Evolutionary conservation across 257 asterid species (phyloP).

Genomic region (Paulownia fortunei): DNA sequence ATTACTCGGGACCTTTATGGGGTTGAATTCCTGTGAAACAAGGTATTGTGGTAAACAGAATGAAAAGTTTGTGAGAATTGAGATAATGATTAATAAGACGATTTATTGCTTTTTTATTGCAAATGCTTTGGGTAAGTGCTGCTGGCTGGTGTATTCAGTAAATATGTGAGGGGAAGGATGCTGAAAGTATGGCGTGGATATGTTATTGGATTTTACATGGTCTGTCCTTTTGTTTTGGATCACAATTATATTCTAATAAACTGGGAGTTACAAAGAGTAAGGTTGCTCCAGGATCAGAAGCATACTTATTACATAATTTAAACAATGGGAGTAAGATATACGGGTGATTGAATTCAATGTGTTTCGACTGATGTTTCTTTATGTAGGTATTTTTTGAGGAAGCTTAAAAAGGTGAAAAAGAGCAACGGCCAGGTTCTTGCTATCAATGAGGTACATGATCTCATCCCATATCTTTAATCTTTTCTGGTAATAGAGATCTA

Average conservation of each 20-base stretch:
- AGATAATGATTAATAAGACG: neutral
- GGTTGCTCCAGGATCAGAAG: neutral
- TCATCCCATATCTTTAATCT: neutral
- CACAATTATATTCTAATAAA: neutral
- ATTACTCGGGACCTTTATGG: too few species aligned
- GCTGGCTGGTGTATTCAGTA: neutral
- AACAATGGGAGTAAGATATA: neutral
- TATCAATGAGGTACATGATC: constrained; percentile 69
- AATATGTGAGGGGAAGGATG: neutral
- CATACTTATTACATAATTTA: neutral
- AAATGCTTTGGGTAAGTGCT: neutral
- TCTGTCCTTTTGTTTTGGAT: neutral
- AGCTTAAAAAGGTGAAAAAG: constrained; percentile 89
- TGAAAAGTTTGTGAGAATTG: neutral
- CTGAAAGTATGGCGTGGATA: neutral
- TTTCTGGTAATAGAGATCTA: neutral
- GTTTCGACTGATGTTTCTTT: neutral
- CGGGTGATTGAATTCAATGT: neutral
- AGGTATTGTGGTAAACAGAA: neutral
- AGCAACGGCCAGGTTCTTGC: constrained; percentile 91
- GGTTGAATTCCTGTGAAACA: neutral
- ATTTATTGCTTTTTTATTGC: neutral
- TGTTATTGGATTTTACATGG: neutral
- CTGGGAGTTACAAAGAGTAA: neutral
- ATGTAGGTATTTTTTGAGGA: constrained; percentile 86